Conservation (phyloP, 2,329 filamentous ascomycete species). For the Alternaria sp. region DNA sequence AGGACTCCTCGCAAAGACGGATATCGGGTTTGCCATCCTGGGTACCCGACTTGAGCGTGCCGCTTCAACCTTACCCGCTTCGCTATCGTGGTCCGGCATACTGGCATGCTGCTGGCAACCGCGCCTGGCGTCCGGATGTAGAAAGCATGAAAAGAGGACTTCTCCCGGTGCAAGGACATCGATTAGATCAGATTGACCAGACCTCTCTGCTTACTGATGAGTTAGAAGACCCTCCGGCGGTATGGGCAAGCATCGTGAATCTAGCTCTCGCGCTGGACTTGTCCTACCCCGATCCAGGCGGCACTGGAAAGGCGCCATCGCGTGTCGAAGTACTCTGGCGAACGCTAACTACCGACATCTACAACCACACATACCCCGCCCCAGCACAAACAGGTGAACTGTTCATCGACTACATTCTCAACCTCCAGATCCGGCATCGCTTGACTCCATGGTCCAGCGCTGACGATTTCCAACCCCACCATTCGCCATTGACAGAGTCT, state of each 20-base stretch:
- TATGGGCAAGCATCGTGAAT: conserved; percentile 11
- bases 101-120: conserved; percentile 23
- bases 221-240: neutral
- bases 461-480: conserved; percentile 35
- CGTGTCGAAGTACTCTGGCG: conserved; percentile 33
- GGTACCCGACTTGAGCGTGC: conserved; percentile 35
- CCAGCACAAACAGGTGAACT: conserved; percentile 18
- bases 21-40: conserved; percentile 29
- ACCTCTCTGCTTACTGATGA: neutral
- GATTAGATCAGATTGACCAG: neutral
- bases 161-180: neutral
- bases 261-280: conserved; percentile 24
- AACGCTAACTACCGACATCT: conserved; percentile 33
- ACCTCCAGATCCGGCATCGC: conserved; percentile 34
- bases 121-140: conserved; percentile 11
- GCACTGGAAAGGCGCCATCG: conserved; percentile 9
- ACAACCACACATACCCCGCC: conserved; percentile 26
- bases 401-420: conserved; percentile 38
- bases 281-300: conserved; percentile 20
- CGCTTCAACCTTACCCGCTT: conserved; percentile 31
- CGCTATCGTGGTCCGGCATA: conserved; percentile 22
- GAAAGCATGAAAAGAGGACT: neutral
- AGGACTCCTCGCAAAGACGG: conserved; percentile 25
- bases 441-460: conserved; percentile 35
- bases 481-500: conserved; percentile 29